Evolutionary conservation across 2,329 filamentous ascomycete genomes (phyloP).

Genomic region (Hypoxylon sp.): DNA sequence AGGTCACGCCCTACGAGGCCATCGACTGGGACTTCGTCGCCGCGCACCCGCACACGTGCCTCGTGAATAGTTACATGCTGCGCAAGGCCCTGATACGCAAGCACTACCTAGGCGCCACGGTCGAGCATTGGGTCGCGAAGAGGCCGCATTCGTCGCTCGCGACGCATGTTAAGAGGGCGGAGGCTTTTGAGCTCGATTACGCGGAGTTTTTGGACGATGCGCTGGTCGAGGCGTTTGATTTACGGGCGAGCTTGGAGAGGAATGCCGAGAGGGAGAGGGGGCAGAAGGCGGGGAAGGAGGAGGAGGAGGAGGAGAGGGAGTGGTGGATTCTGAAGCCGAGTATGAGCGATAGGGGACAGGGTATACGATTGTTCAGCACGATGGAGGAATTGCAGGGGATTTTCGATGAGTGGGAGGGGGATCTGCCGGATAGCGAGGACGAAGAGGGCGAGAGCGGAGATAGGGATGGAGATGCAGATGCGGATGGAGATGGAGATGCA

Average conservation of each 20-base stretch:
- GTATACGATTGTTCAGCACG: constrained; percentile 89
- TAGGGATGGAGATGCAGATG: constrained; percentile 47
- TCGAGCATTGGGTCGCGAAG: constrained; percentile 89
- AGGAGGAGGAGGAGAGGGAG: constrained; percentile 65
- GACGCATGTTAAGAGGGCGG: constrained; percentile 80
- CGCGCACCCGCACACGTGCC: constrained; percentile 70
- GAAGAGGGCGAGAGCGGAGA: constrained; percentile 65
- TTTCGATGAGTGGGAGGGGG: constrained; percentile 91
- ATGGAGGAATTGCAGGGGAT: constrained; percentile 87
- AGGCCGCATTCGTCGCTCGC: constrained; percentile 79
- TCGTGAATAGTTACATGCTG: constrained; percentile 93
- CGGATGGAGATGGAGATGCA: constrained; percentile 45
- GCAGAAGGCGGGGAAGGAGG: constrained; percentile 44
- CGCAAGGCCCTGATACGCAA: constrained; percentile 97
- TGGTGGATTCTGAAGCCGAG: constrained; percentile 99
- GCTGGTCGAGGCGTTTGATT: constrained; percentile 88
- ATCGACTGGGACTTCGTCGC: constrained; percentile 86
- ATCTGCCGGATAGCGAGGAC: constrained; percentile 75
- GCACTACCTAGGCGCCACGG: constrained; percentile 89
- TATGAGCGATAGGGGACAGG: constrained; percentile 97
- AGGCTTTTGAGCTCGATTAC: constrained; percentile 95
- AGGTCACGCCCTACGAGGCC: constrained; percentile 88
- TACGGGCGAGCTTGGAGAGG: constrained; percentile 81
- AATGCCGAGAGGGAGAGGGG: constrained; percentile 65
- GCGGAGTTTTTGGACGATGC: constrained; percentile 97